phyloP scores from a whole-genome alignment of 192 early-diverging fungal species.

The Allomyces arbusculus region DNA sequence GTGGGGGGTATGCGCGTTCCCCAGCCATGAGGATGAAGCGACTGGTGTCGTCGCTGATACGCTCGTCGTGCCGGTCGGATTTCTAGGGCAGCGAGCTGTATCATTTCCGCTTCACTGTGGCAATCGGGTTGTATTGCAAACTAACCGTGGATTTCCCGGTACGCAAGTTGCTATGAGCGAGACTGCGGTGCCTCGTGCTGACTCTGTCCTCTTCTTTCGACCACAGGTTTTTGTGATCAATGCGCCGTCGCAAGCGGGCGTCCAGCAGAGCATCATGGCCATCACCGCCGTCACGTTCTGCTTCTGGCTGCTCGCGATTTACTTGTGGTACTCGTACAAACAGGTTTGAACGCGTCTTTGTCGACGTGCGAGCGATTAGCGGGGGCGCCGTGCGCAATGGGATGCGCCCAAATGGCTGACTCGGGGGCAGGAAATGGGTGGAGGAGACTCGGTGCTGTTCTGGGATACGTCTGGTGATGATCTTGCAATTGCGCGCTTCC shows the following conservation, averaged over 20 bases:
- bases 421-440: no score
- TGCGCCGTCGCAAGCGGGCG: not conserved
- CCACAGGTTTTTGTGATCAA: not conserved
- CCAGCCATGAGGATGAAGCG: no score
- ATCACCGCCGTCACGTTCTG: not conserved
- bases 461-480: no score
- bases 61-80: no score
- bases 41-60: no score
- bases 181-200: no score
- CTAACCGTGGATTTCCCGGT: not conserved
- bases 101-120: not conserved
- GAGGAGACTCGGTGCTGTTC: no score
- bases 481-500: no score
- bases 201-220: not conserved
- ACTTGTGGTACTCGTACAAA: conserved; percentile 3
- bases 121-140: not conserved
- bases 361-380: no score
- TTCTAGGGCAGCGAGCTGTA: not conserved
- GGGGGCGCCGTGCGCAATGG: no score
- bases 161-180: not conserved
- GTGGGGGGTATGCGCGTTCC: no score
- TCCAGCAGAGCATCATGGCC: conserved; percentile 2
- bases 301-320: conserved; percentile 1
- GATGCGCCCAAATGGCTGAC: no score
- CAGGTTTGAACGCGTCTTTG: not conserved